Evolutionary conservation across 2,329 filamentous ascomycete genomes (phyloP).

Genomic region (Escovopsis sp.): DNA sequence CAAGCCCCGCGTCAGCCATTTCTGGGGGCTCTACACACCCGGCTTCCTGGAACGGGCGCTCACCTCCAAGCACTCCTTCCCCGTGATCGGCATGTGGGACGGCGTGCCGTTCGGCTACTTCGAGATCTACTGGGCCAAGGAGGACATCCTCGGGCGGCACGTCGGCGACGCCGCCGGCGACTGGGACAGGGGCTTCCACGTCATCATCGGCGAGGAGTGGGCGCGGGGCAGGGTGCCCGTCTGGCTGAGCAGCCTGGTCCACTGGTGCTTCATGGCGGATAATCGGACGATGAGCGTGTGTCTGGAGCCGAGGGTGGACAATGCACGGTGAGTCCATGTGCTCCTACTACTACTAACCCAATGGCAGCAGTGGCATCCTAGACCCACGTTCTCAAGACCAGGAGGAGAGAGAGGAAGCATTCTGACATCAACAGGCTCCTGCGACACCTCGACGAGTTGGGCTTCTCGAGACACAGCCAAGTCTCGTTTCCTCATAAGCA

Average conservation of each 20-base stretch:
- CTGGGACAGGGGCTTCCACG: constrained; percentile 79
- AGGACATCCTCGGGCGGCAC: constrained; percentile 62
- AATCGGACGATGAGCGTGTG: constrained; percentile 68
- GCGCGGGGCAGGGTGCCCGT: constrained; percentile 66
- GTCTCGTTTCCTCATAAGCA: constrained; percentile 86
- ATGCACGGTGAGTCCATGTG: constrained; percentile 56
- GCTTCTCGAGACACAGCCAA: constrained; percentile 78
- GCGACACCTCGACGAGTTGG: constrained; percentile 52
- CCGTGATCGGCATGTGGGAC: constrained; percentile 85
- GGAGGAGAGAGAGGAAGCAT: not conserved
- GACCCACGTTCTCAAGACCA: no score
- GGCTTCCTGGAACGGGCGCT: constrained; percentile 54
- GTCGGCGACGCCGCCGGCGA: constrained; percentile 52
- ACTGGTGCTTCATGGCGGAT: constrained; percentile 68
- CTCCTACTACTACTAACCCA: not conserved
- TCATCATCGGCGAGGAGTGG: constrained; percentile 83
- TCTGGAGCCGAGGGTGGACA: constrained; percentile 84
- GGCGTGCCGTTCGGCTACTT: constrained; percentile 94
- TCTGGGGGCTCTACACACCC: constrained; percentile 60
- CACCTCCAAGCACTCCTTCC: constrained; percentile 61
- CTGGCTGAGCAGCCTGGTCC: constrained; percentile 78
- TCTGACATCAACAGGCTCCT: constrained; percentile 11
- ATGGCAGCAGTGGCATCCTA: no score
- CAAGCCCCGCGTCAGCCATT: constrained; percentile 64
- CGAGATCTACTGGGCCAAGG: constrained; percentile 96